These are phyloP conservation scores for Neocucurbitaria cava DNA, from an alignment of 2,329 filamentous ascomycete genomes.

Conservation along the genomic window DNA sequence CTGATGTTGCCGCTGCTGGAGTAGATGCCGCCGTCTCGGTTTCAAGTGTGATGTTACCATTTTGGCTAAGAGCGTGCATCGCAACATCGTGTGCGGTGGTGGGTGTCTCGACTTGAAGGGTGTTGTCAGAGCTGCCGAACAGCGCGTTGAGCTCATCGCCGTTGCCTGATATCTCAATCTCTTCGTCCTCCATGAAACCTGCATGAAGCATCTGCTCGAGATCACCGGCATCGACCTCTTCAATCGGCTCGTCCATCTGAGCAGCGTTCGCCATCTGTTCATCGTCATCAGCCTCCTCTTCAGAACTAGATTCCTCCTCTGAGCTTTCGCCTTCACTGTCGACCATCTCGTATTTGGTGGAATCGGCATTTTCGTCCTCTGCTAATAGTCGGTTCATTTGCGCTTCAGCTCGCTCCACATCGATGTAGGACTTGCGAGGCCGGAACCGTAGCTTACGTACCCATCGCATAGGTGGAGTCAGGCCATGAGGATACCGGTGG, in stretches of 20 bases:
- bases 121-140: conserved; percentile 30
- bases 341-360: conserved; percentile 64
- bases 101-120: conserved; percentile 42
- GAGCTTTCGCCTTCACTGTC: conserved; percentile 55
- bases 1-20: conserved; percentile 41
- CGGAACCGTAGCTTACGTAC: conserved; percentile 83
- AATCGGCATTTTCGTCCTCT: conserved; percentile 70
- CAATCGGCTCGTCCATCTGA: conserved; percentile 49
- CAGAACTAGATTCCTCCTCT: conserved; percentile 42
- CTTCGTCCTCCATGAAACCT: conserved; percentile 45
- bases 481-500: conserved; percentile 80
- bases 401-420: conserved; percentile 84
- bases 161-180: conserved; percentile 39
- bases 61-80: conserved; percentile 45
- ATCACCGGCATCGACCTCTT: conserved; percentile 49
- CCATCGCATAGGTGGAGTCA: conserved; percentile 88
- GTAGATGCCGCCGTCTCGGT: conserved; percentile 42
- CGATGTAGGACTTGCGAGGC: conserved; percentile 80
- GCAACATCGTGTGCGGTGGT: conserved; percentile 47
- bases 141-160: conserved; percentile 41
- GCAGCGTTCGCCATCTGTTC: conserved; percentile 51
- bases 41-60: conserved; percentile 35
- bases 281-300: conserved; percentile 47
- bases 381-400: conserved; percentile 76
- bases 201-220: conserved; percentile 42